Conservation (phyloP, 352 stramenopile genomes). For the Phytophthora sojae region DNA sequence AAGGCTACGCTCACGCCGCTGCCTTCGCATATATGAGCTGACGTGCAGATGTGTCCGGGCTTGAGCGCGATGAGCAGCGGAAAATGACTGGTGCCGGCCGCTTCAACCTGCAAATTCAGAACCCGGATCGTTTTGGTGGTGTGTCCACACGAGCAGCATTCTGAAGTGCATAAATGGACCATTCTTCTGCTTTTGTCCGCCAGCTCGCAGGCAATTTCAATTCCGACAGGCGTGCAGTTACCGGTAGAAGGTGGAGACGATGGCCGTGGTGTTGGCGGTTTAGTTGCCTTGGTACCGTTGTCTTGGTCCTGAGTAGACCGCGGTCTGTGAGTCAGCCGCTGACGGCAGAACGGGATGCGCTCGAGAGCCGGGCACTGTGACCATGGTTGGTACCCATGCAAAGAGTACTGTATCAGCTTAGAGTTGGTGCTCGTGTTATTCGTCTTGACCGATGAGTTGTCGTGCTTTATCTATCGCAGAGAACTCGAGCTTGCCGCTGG, state of each 20-base stretch:
- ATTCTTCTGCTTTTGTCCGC: not conserved
- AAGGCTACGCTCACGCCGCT: too few species aligned
- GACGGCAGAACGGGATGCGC: not conserved
- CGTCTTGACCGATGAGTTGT: not conserved
- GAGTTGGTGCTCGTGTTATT: not conserved
- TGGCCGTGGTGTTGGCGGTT: not conserved
- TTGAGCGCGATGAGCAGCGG: slow-evolving; percentile 5
- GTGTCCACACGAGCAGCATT: not conserved
- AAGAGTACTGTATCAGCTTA: not conserved
- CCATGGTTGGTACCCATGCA: not conserved
- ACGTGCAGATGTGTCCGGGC: not conserved
- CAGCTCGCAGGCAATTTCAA: not conserved
- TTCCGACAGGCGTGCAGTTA: not conserved
- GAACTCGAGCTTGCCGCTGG: not conserved
- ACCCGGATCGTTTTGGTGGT: slow-evolving; percentile 28
- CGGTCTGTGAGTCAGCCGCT: not conserved
- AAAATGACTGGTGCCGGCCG: slow-evolving; percentile 3
- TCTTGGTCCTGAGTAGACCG: not conserved
- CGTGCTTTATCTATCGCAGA: not conserved
- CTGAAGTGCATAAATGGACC: not conserved
- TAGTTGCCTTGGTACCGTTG: not conserved
- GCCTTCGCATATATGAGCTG: slow-evolving; percentile 8
- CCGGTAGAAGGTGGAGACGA: not conserved
- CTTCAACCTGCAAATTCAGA: slow-evolving; percentile 16
- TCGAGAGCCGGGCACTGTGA: not conserved